Evolutionary conservation across 2,329 filamentous ascomycete species (phyloP).

Genomic region (Xylogone sp.): DNA sequence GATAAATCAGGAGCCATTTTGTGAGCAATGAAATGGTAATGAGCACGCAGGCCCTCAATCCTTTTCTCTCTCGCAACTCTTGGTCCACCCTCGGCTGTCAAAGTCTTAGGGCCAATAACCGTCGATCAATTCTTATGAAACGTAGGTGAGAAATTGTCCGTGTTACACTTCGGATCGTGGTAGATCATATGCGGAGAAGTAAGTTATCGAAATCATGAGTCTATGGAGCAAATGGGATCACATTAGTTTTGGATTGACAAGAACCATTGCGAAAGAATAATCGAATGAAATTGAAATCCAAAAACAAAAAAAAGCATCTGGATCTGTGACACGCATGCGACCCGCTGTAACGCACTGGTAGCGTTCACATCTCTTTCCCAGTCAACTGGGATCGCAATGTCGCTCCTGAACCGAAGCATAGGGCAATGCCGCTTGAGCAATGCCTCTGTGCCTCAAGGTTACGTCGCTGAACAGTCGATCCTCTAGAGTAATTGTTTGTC

Average conservation of each 20-base stretch:
- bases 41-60: not conserved
- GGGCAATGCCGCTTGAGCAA: too few species aligned
- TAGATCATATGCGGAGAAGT: not conserved
- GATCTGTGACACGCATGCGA: too few species aligned
- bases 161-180: not conserved
- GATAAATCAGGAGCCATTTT: conserved; percentile 19
- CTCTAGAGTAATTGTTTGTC: not conserved
- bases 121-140: not conserved
- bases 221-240: not conserved
- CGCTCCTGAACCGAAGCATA: too few species aligned
- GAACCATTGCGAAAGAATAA: too few species aligned
- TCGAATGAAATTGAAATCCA: too few species aligned
- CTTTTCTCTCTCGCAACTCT: not conserved
- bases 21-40: conserved; percentile 23
- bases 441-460: too few species aligned
- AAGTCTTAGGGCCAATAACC: not conserved
- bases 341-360: too few species aligned
- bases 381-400: too few species aligned
- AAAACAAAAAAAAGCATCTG: too few species aligned
- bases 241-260: not conserved
- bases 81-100: not conserved
- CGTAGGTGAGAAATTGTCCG: not conserved
- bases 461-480: too few species aligned
- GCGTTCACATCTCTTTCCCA: too few species aligned
- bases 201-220: not conserved